phyloP scores from a whole-genome alignment of 2,329 filamentous ascomycete species.

The Pseudocercospora musae region DNA sequence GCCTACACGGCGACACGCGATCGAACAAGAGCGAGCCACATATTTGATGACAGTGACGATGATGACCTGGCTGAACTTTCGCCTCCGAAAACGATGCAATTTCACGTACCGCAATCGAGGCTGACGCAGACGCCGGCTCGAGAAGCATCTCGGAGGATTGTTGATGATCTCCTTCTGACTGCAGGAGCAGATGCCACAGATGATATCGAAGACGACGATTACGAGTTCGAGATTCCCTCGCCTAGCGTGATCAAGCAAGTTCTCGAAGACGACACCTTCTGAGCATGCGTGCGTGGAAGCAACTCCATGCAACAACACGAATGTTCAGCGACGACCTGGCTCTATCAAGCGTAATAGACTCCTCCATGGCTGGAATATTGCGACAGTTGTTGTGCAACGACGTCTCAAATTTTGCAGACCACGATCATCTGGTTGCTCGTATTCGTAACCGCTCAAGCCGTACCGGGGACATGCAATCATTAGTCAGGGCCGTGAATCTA shows the following conservation, averaged over 20 bases:
- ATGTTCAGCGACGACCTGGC: neutral
- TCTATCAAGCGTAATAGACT: neutral
- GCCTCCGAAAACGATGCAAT: conserved; percentile 90
- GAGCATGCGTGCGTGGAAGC: neutral
- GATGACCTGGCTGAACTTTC: conserved; percentile 53
- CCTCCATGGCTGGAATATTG: neutral
- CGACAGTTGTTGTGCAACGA: neutral
- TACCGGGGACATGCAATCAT: neutral
- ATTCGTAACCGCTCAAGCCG: neutral
- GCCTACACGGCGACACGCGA: conserved; percentile 26
- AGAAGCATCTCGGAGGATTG: conserved; percentile 76
- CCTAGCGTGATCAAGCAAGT: conserved; percentile 47
- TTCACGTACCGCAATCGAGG: conserved; percentile 72
- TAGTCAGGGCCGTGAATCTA: neutral
- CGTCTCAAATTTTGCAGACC: neutral
- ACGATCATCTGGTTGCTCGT: neutral
- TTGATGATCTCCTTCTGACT: conserved; percentile 73
- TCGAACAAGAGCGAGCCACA: conserved; percentile 22
- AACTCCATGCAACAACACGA: neutral
- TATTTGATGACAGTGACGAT: conserved; percentile 48
- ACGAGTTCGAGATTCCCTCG: conserved; percentile 43
- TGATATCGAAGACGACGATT: conserved; percentile 42
- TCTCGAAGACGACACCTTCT: conserved; percentile 50
- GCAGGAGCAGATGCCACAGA: conserved; percentile 62
- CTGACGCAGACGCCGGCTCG: conserved; percentile 77